These are phyloP conservation scores for Candolleomyces aberdarensis DNA, from an alignment of 768 basidiomycete species.

Conservation along the genomic window DNA sequence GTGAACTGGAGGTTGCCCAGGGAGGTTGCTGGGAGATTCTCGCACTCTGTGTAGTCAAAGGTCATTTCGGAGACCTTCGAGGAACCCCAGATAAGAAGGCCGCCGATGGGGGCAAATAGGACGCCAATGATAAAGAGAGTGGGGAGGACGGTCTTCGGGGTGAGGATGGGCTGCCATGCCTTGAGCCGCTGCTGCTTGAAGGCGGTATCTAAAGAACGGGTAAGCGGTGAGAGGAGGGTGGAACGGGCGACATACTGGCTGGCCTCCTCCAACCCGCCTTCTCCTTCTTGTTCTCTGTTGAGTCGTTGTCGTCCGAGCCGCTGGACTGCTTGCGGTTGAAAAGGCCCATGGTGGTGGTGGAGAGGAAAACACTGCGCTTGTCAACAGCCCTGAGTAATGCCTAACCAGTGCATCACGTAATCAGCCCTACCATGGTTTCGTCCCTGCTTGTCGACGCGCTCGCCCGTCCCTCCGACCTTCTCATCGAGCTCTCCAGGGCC, in stretches of 20 bases:
- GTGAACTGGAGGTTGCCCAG: conserved; percentile 36
- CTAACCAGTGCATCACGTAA: conserved; percentile 15
- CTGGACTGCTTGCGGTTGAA: conserved; percentile 54
- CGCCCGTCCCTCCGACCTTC: conserved; percentile 42
- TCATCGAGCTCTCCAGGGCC: conserved; percentile 46
- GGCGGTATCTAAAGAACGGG: conserved; percentile 71
- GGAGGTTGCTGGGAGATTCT: conserved; percentile 49
- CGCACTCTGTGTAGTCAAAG: conserved; percentile 93
- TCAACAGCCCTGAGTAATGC: conserved; percentile 1
- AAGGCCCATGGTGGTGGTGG: conserved; percentile 43
- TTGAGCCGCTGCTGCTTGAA: conserved; percentile 99
- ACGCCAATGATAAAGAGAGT: conserved; percentile 94
- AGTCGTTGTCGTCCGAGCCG: conserved; percentile 37
- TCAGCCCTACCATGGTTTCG: conserved; percentile 45
- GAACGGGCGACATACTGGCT: conserved; percentile 51
- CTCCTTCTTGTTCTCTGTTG: conserved; percentile 65
- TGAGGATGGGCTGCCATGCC: conserved; percentile 99
- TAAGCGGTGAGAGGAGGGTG: conserved; percentile 13
- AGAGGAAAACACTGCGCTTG: conserved; percentile 7
- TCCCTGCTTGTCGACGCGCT: conserved; percentile 43
- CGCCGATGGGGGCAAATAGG: conserved; percentile 95
- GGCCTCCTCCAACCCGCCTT: conserved; percentile 85
- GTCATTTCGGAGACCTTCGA: conserved; percentile 86
- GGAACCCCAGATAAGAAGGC: conserved; percentile 87
- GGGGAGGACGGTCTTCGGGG: conserved; percentile 95